Conservation (phyloP, 352 stramenopile genomes). For the Globisporangium uncinulatum region DNA sequence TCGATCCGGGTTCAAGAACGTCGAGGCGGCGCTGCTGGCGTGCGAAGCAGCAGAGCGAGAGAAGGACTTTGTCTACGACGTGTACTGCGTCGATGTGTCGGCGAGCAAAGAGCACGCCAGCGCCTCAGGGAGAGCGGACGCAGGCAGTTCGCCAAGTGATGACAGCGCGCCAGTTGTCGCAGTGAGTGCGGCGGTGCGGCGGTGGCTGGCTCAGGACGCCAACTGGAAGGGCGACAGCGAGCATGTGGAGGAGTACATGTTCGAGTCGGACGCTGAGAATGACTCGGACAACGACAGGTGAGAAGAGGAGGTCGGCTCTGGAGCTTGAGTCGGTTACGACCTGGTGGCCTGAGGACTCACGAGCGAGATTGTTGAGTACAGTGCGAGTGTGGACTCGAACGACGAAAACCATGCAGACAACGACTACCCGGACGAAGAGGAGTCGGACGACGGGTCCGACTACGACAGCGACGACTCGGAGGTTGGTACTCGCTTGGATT, state of each 20-base stretch:
- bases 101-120: conserved; percentile 28
- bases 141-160: conserved; percentile 10
- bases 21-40: conserved; percentile 57
- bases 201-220: conserved; percentile 67
- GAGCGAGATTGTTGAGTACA: conserved; percentile 10
- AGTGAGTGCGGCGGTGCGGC: conserved; percentile 74
- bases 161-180: conserved; percentile 43
- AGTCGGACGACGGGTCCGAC: conserved; percentile 29
- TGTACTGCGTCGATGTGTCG: conserved; percentile 77
- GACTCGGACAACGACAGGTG: conserved; percentile 64
- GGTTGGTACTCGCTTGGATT: conserved; percentile 8
- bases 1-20: conserved; percentile 41
- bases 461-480: conserved; percentile 35
- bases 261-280: conserved; percentile 72
- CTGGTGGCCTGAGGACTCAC: background rate
- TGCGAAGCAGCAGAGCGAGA: conserved; percentile 73
- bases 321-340: conserved; percentile 12
- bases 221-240: conserved; percentile 31
- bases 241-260: conserved; percentile 68
- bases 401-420: conserved; percentile 75
- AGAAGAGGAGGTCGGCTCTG: background rate
- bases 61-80: conserved; percentile 82
- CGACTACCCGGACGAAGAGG: conserved; percentile 77
- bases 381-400: conserved; percentile 79
- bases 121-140: background rate